A percentile compares a stretch with the other conserved stretches of the same genome.
These are phyloP conservation scores for Penicillium oxalicum DNA, from an alignment of 2,329 filamentous ascomycete genomes.

Conservation along the genomic window DNA sequence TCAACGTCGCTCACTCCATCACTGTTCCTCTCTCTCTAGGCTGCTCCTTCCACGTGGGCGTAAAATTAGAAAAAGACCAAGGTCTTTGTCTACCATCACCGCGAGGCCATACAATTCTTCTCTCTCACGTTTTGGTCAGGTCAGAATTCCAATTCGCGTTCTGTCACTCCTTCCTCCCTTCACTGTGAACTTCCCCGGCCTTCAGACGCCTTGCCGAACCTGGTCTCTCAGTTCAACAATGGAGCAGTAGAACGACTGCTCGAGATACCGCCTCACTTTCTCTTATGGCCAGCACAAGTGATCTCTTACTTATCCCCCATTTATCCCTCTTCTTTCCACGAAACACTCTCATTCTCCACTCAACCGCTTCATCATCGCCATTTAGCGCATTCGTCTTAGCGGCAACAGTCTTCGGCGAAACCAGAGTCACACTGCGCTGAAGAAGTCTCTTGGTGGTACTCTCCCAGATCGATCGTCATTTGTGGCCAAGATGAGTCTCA, in stretches of 20 bases:
- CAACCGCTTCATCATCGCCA: background rate
- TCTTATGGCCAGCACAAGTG: slow-evolving; percentile 19
- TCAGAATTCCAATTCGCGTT: background rate
- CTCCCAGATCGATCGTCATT: background rate
- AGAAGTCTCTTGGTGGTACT: background rate
- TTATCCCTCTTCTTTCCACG: slow-evolving; percentile 2
- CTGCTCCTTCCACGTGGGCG: too few relatives aligned
- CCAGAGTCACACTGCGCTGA: background rate
- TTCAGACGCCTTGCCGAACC: background rate
- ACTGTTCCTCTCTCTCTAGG: background rate
- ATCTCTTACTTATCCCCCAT: slow-evolving; percentile 4
- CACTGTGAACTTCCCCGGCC: background rate
- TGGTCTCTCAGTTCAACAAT: slow-evolving; percentile 9
- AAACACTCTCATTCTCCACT: background rate
- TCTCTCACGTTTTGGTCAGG: background rate
- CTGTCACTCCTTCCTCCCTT: background rate
- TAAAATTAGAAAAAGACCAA: background rate
- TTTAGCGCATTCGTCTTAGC: background rate
- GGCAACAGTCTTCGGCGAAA: background rate
- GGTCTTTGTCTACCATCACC: background rate
- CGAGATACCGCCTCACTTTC: slow-evolving; percentile 8
- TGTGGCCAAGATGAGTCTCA: slow-evolving; percentile 29
- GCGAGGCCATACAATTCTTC: background rate
- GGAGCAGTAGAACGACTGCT: slow-evolving; percentile 13
- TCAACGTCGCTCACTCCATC: background rate